A percentile compares a stretch with the other conserved stretches of the same genome.
Evolutionary conservation across 1,284 basidiomycete genomes (phyloP).

Genomic region (Serendipita sp.): DNA sequence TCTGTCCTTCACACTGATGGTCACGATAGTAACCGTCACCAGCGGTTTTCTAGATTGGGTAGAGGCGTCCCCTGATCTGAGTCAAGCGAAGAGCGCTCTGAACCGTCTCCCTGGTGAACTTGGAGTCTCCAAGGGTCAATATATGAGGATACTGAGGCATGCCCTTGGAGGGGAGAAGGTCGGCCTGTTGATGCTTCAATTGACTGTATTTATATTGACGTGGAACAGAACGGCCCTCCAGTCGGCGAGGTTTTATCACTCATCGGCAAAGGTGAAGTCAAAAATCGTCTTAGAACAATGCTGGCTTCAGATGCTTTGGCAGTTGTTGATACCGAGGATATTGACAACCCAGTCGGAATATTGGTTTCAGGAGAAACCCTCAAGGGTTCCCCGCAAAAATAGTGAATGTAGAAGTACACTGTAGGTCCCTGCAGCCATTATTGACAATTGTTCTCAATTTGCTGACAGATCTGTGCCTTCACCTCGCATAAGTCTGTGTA

Average conservation of each 20-base stretch:
- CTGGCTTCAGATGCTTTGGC: background rate
- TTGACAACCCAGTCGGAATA: too few relatives aligned
- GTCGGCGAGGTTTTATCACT: background rate
- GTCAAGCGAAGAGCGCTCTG: background rate
- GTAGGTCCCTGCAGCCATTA: too few relatives aligned
- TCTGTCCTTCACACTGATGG: background rate
- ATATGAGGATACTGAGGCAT: background rate
- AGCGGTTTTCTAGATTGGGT: background rate
- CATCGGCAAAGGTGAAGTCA: background rate
- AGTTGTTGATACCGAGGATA: too few relatives aligned
- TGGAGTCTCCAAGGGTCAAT: background rate
- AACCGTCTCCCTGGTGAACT: background rate
- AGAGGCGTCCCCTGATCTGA: background rate
- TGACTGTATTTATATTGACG: background rate
- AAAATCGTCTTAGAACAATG: background rate
- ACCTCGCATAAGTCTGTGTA: too few relatives aligned
- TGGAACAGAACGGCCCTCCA: background rate
- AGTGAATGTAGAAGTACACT: too few relatives aligned
- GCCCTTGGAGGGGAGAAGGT: slow-evolving; percentile 2
- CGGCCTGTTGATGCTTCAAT: background rate
- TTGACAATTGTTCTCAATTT: too few relatives aligned
- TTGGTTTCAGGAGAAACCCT: too few relatives aligned
- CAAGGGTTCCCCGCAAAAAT: too few relatives aligned
- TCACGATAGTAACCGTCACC: background rate
- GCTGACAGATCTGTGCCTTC: too few relatives aligned